These are phyloP conservation scores for Casuarina equisetifolia DNA, from an alignment of 306 rosid species.

Conservation along the genomic window DNA sequence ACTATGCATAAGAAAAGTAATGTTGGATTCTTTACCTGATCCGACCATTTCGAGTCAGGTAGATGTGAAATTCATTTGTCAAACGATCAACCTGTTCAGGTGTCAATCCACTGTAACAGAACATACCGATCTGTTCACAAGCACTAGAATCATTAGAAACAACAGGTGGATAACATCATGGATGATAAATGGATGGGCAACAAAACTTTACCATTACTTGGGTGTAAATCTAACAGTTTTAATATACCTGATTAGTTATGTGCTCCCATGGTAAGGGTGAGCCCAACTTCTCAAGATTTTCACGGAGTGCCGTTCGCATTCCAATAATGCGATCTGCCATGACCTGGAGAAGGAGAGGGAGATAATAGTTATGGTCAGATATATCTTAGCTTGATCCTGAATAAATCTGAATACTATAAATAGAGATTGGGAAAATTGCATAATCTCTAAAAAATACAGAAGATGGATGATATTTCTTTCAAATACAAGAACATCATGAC, in stretches of 20 bases:
- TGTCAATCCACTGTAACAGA: constrained; percentile 90
- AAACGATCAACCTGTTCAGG: constrained; percentile 92
- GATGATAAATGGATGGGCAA: too few relatives aligned
- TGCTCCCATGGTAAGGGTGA: constrained; percentile 87
- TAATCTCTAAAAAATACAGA: too few relatives aligned
- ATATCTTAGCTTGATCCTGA: not conserved
- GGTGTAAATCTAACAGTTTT: constrained; percentile 9
- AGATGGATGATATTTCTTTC: too few relatives aligned
- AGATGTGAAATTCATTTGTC: constrained; percentile 80
- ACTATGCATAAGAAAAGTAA: not conserved
- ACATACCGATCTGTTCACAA: constrained; percentile 85
- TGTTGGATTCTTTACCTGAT: constrained; percentile 54
- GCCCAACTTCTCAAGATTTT: constrained; percentile 69
- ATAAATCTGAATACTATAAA: too few relatives aligned
- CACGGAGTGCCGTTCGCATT: constrained; percentile 70
- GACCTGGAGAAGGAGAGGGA: constrained; percentile 41
- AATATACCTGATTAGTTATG: constrained; percentile 73
- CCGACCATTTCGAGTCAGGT: constrained; percentile 93
- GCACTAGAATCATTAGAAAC: constrained; percentile 5
- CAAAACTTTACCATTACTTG: constrained; percentile 4
- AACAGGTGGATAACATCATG: not conserved
- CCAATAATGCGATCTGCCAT: constrained; percentile 97
- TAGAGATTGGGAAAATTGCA: too few relatives aligned
- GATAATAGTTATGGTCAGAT: constrained; percentile 15
- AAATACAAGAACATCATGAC: too few relatives aligned